Conservation (phyloP, 78 protist species). For the Dictyostelium firmibasis region DNA sequence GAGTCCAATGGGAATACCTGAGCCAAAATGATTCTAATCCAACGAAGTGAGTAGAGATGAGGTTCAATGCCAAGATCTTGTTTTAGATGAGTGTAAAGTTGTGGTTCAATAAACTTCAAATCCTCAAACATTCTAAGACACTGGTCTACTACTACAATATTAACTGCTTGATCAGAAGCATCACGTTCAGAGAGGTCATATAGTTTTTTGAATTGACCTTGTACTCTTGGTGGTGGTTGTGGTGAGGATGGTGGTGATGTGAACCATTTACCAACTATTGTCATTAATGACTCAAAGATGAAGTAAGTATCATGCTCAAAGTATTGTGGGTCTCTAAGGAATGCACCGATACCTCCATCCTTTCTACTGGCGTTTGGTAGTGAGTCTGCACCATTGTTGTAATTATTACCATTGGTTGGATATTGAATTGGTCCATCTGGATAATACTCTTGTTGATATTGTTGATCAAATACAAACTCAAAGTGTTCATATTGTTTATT, state of each 20-base stretch:
- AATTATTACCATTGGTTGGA: neutral
- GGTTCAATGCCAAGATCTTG: conserved; percentile 65
- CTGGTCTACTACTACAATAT: conserved; percentile 37
- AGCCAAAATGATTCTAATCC: conserved; percentile 87
- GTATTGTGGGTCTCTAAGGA: conserved; percentile 32
- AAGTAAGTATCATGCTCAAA: conserved; percentile 62
- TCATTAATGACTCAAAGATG: conserved; percentile 53
- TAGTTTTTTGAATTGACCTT: neutral
- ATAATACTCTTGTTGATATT: neutral
- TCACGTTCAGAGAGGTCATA: conserved; percentile 29
- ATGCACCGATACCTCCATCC: neutral
- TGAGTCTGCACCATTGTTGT: neutral
- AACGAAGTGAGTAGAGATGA: conserved; percentile 67
- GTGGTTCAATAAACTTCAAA: conserved; percentile 32
- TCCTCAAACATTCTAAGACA: conserved; percentile 43
- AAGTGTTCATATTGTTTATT: neutral
- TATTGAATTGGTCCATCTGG: conserved; percentile 10
- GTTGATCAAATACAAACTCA: neutral
- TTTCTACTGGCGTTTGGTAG: neutral
- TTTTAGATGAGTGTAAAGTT: conserved; percentile 21
- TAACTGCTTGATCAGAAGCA: neutral
- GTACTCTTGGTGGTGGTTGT: conserved; percentile 4
- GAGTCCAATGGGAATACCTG: conserved; percentile 84
- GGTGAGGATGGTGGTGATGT: conserved; percentile 55
- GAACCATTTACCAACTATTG: conserved; percentile 47